Conservation (phyloP, 495 filamentous ascomycete genomes). For the Sordaria brevicollis region DNA sequence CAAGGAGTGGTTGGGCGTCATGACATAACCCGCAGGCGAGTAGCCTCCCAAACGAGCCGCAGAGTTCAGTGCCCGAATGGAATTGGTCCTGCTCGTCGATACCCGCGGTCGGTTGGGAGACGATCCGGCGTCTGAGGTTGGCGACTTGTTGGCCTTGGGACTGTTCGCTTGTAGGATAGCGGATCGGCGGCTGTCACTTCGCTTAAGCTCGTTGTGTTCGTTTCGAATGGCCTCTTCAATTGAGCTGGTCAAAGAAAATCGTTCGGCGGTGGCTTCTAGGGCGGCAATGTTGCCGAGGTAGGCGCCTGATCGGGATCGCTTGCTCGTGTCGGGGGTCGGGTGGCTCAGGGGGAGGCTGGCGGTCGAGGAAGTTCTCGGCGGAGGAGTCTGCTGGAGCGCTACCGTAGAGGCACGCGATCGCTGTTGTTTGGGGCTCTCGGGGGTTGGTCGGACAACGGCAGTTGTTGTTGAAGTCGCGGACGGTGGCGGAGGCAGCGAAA, state of each 20-base stretch:
- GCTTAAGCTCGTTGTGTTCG: conserved; percentile 67
- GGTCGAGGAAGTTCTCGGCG: conserved; percentile 50
- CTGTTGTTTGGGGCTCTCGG: conserved; percentile 9
- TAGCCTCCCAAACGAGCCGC: conserved; percentile 60
- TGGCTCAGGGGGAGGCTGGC: conserved; percentile 54
- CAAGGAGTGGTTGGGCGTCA: conserved; percentile 56
- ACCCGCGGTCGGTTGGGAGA: conserved; percentile 1
- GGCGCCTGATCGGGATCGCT: conserved; percentile 60
- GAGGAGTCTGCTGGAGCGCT: conserved; percentile 23
- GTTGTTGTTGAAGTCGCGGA: background rate
- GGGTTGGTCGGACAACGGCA: conserved; percentile 14
- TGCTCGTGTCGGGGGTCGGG: conserved; percentile 66
- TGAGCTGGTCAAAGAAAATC: conserved; percentile 65
- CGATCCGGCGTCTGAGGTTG: conserved; percentile 23
- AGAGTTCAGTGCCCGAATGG: conserved; percentile 57
- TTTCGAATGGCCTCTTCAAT: conserved; percentile 76
- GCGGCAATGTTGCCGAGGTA: conserved; percentile 71
- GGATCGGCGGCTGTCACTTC: conserved; percentile 49
- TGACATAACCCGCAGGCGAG: conserved; percentile 54
- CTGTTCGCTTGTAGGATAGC: conserved; percentile 37
- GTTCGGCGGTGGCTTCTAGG: conserved; percentile 72
- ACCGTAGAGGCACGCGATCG: conserved; percentile 7
- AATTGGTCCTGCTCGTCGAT: conserved; percentile 46
- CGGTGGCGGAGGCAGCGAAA: background rate
- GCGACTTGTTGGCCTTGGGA: conserved; percentile 17